phyloP scores from a whole-genome alignment of 768 basidiomycete genomes.

The Suillus lakei region DNA sequence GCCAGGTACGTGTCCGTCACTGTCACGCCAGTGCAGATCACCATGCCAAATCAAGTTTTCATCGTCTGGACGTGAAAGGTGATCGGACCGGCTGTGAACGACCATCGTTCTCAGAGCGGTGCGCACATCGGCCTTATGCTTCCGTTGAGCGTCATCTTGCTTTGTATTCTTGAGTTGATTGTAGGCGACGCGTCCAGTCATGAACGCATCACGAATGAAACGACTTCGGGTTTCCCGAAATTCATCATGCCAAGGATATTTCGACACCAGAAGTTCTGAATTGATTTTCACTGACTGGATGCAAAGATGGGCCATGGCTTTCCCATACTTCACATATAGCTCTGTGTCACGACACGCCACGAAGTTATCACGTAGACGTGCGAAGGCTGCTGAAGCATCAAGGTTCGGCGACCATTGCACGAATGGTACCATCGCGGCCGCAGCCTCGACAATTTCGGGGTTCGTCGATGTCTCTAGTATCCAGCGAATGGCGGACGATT shows the following conservation, averaged over 20 bases:
- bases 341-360: background rate
- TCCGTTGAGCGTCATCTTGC: background rate
- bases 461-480: background rate
- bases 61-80: background rate
- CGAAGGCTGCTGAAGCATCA: background rate
- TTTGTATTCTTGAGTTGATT: background rate
- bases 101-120: background rate
- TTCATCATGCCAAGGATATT: background rate
- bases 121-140: background rate
- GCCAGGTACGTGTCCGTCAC: background rate
- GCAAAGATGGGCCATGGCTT: background rate
- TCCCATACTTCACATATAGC: background rate
- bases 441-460: background rate
- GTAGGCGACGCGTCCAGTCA: background rate
- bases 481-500: background rate
- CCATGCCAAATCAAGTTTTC: background rate
- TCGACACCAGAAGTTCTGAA: background rate
- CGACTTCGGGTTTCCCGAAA: background rate
- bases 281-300: background rate
- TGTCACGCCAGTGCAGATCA: background rate
- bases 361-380: no score
- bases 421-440: background rate
- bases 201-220: background rate
- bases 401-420: background rate
- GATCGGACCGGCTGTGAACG: background rate